phyloP scores from a whole-genome alignment of 345 rosid genomes.

The Anastatica hierochuntica region DNA sequence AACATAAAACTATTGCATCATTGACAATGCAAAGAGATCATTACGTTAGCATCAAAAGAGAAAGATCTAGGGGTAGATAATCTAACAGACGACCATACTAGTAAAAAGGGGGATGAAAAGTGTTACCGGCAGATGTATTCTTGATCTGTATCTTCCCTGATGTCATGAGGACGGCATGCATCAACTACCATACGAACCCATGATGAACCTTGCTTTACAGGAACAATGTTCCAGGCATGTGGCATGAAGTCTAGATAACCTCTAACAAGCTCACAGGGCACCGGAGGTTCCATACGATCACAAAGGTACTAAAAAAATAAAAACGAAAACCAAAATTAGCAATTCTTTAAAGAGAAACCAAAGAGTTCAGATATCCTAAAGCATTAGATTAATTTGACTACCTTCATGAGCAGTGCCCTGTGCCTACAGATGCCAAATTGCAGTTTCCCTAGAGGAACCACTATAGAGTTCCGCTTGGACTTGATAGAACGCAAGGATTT shows the following conservation, averaged over 20 bases:
- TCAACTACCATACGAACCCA: conserved; percentile 85
- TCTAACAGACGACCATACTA: no score
- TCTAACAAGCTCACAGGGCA: conserved; percentile 96
- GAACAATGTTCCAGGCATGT: conserved; percentile 89
- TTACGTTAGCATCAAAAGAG: no score
- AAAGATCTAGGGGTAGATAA: no score
- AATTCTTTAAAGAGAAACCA: not conserved
- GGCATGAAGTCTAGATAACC: conserved; percentile 90
- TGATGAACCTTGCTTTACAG: conserved; percentile 48
- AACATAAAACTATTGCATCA: no score
- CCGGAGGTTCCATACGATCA: conserved; percentile 88
- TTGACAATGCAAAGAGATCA: no score
- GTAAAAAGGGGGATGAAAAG: no score
- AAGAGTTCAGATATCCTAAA: conserved; percentile 1
- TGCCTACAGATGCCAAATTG: conserved; percentile 93
- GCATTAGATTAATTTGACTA: conserved; percentile 14
- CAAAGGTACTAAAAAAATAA: conserved; percentile 58
- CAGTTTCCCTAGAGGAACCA: conserved; percentile 78
- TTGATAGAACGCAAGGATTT: conserved; percentile 61
- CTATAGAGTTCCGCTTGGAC: conserved; percentile 50
- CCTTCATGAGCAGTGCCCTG: conserved; percentile 91
- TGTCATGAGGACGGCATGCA: conserved; percentile 84
- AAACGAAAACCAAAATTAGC: conserved; percentile 15
- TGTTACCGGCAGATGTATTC: conserved; percentile 69
- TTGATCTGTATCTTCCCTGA: conserved; percentile 76